phyloP scores from a whole-genome alignment of 345 rosid species.

The Passiflora organensis region DNA sequence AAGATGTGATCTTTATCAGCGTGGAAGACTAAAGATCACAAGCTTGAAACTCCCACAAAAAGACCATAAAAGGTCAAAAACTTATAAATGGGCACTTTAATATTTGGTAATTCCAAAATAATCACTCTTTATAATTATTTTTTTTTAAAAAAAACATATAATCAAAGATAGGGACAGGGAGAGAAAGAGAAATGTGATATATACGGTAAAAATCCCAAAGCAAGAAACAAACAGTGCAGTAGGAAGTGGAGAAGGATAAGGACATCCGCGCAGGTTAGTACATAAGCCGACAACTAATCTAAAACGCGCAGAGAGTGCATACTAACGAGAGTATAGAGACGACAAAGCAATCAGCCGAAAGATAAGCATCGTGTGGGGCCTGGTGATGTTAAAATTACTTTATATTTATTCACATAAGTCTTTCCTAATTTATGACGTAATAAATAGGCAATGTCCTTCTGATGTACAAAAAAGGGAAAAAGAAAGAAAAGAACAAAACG shows the following conservation, averaged over 20 bases:
- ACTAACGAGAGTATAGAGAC: slow-evolving; percentile 18
- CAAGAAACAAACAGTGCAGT: slow-evolving; percentile 9
- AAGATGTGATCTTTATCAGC: slow-evolving; percentile 7
- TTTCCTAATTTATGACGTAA: slow-evolving; percentile 9
- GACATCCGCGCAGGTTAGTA: slow-evolving; percentile 10
- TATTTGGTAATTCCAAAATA: not conserved
- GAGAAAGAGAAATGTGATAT: not conserved
- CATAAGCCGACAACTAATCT: not conserved
- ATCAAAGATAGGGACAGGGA: slow-evolving; percentile 1
- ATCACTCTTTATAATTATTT: too few relatives aligned
- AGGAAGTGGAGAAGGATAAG: slow-evolving; percentile 23
- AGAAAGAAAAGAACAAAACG: slow-evolving; percentile 18
- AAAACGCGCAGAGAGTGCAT: slow-evolving; percentile 3
- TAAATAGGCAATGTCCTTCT: slow-evolving; percentile 1
- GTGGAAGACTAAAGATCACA: not conserved
- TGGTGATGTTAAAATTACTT: slow-evolving; percentile 8
- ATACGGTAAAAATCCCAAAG: slow-evolving; percentile 28
- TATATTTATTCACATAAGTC: not conserved
- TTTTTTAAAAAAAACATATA: not conserved
- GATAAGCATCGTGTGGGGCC: slow-evolving; percentile 34
- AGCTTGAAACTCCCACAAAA: not conserved
- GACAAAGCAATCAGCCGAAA: slow-evolving; percentile 42
- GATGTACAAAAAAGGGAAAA: slow-evolving; percentile 4
- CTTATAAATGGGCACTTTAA: slow-evolving; percentile 5
- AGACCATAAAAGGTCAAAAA: not conserved